Conservation (phyloP, 2,329 filamentous ascomycete species). For the Lojkania enalia region DNA sequence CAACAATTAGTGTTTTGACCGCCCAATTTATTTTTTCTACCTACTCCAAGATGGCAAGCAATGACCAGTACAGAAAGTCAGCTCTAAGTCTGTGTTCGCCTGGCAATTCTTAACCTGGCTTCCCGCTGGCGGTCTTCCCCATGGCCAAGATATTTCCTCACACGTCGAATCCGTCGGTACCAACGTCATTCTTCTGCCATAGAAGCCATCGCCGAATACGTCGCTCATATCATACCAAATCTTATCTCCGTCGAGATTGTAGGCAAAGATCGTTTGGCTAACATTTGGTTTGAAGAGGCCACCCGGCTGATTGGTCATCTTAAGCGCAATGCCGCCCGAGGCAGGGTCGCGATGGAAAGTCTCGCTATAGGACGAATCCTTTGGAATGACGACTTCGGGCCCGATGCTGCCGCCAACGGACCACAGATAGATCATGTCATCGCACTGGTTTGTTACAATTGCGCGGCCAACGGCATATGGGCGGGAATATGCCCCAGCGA, state of each 20-base stretch:
- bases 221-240: conserved; percentile 37
- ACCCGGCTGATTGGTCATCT: conserved; percentile 21
- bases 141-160: conserved; percentile 27
- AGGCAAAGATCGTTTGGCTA: conserved; percentile 34
- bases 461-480: conserved; percentile 34
- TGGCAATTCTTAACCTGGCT: conserved; percentile 29
- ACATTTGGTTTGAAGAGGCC: conserved; percentile 33
- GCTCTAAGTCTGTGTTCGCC: conserved; percentile 25
- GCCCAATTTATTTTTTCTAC: conserved; percentile 7
- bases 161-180: conserved; percentile 28
- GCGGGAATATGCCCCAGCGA: conserved; percentile 13
- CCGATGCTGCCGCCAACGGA: conserved; percentile 28
- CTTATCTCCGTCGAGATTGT: conserved; percentile 26
- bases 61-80: conserved; percentile 32
- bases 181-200: conserved; percentile 27
- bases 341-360: conserved; percentile 21
- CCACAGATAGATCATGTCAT: conserved; percentile 32
- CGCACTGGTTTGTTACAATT: conserved; percentile 38
- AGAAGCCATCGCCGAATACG: conserved; percentile 32
- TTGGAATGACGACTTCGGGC: conserved; percentile 18
- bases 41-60: conserved; percentile 40
- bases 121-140: conserved; percentile 27
- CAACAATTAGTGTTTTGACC: conserved; percentile 2
- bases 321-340: conserved; percentile 30
- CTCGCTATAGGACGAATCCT: conserved; percentile 33